Evolutionary conservation across 495 filamentous ascomycete species (phyloP).

Genomic region (Ramalina peruviana): DNA sequence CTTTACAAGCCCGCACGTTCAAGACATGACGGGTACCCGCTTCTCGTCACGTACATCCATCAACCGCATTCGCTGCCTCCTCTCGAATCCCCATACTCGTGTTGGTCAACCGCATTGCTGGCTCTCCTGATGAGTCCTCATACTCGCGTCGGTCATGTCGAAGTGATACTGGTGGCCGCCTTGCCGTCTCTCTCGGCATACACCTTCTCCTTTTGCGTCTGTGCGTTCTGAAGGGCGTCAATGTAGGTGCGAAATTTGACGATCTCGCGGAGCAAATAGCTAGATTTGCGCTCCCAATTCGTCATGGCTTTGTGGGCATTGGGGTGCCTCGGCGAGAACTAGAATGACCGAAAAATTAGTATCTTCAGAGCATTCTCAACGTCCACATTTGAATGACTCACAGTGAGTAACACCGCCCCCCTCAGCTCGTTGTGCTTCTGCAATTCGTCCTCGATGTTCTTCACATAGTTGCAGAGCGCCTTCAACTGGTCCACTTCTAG

Average conservation of each 20-base stretch:
- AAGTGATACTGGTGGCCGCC: too few species aligned
- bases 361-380: not conserved
- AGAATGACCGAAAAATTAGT: not conserved
- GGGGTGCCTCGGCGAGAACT: constrained; percentile 72
- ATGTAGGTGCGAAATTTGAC: constrained; percentile 94
- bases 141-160: too few species aligned
- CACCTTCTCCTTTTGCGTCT: constrained; percentile 42
- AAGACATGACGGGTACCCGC: too few species aligned
- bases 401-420: constrained; percentile 68
- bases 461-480: constrained; percentile 63
- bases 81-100: too few species aligned
- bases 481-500: constrained; percentile 69
- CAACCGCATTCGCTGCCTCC: too few species aligned
- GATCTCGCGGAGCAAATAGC: constrained; percentile 84
- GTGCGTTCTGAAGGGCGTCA: constrained; percentile 54
- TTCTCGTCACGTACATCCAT: too few species aligned
- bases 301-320: constrained; percentile 73
- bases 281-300: constrained; percentile 94
- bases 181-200: constrained; percentile 19
- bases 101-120: too few species aligned
- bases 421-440: constrained; percentile 76
- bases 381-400: constrained; percentile 23
- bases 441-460: constrained; percentile 74
- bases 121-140: too few species aligned
- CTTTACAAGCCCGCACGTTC: too few species aligned